Evolutionary conservation across 441 rosid species (phyloP), one percentile per base, ranked within the genome.

Genomic region (Arabidopsis hybrid): DNA sequence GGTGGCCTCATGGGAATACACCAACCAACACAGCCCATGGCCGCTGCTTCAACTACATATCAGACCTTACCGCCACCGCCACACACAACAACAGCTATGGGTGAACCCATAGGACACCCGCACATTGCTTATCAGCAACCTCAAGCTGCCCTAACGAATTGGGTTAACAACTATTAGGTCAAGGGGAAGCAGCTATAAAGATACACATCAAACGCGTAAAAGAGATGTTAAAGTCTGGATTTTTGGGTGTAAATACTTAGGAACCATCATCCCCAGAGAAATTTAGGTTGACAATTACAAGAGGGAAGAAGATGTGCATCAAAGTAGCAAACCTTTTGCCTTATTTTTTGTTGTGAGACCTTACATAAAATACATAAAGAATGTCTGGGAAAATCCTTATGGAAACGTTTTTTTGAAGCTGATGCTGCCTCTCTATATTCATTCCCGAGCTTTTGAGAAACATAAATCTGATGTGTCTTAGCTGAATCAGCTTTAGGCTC

Each of bases 201-300:
- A 56, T 72, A 40, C 34, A 17, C 57, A 76, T 59, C 32, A 50
- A 40, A 51, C 18, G 51, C 5, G 39, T 36, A 35, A 55, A 67
- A 66, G 64, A 65, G 65, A 65, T 60, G 59, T 56, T 60, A 35
- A 50, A 71, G 61, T 69, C 56, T 74, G 66, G 45, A 78, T 58
- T 62, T 84, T 81, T 83, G 84, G 83, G 89, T 91, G 96, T 90
- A 91, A 80, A 91, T 91, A 88, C 59, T 58, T 75, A 77, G 80
- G 80, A 77, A 77, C 81, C 72, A 72, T 81, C 76, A 59, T 85
- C 80, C 63, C 84, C 50, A 14, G 81, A 76, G 51, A 42, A 69
- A 50, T 67, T 65, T 76, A 79, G 81, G 85, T 62, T 80, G 77
- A 49, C 56, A 67, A 34, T 49, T 76, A 62, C 21, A n/a, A 77